Base-by-base conservation (phyloP, 306 rosid species). In the Vigna radiata region DNA sequence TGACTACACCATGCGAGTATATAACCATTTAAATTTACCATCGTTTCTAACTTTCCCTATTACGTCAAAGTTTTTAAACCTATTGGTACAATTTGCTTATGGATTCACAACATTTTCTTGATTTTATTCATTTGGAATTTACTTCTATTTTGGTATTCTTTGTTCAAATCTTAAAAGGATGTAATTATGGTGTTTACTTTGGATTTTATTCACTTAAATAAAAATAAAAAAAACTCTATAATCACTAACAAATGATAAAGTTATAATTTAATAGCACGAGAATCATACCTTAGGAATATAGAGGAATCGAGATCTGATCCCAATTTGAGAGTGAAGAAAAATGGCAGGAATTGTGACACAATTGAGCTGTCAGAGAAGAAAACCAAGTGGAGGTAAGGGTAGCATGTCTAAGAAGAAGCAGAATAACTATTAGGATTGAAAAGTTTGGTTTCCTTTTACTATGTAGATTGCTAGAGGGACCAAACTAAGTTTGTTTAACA, bases 61-160 rank as follows among this genome's bases (percentile, higher is more conserved):
- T 50, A 2, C 18, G 11, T 50, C 2, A 56, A 11, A 56, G 62
- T 25, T 58, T 10, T 23, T 23, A 25, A 5, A 12, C 37, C 8
- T 21, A 58, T n/a, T 23, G n/a, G 17, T 58, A 56, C 33, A 21
- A 3, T 23, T 58, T 23, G 64, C 12, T 23, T 25, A 17, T 11
- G 4, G 37, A n/a, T 58, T 23, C 37, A 58, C 37, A 58, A 23
- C 27, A 23, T 58, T 14, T 58, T 58, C 37, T 58, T 11, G 36
- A 58, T 58, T 58, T 58, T 58, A 21, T 55, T 55, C 16, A 9
- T 55, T 55, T 55, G 31, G 37, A 36, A 23, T 58, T 58, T 58
- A 25, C 64, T 58, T 23, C 37, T 58, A 11, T 12, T 58, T 13
- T 23, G 11, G 36, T 58, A 58, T 23, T 25, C n/a, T 23, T 58